phyloP scores from a whole-genome alignment of 495 filamentous ascomycete species.

The Bombardia bombarda region DNA sequence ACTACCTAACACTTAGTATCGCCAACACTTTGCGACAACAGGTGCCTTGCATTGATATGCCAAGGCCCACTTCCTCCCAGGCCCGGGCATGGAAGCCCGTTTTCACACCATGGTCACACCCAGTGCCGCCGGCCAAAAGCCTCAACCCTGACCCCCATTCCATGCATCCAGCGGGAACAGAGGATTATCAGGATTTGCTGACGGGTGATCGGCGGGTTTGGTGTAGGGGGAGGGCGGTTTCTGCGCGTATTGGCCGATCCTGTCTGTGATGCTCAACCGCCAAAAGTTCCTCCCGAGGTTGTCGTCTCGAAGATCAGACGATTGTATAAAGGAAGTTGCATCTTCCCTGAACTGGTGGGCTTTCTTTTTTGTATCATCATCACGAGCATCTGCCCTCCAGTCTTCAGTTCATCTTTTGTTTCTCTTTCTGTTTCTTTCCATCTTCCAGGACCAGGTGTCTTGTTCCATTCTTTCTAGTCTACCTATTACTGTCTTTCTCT shows the following conservation, averaged over 20 bases:
- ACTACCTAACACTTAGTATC: too few relatives aligned
- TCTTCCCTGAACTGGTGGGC: background rate
- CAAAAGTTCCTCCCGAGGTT: background rate
- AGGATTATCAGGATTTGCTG: too few relatives aligned
- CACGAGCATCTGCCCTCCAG: constrained; percentile 2
- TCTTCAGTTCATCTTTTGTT: too few relatives aligned
- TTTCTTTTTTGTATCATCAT: constrained; percentile 1
- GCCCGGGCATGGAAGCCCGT: background rate
- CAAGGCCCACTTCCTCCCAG: background rate
- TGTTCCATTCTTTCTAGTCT: constrained; percentile 7
- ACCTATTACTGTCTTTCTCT: constrained; percentile 1
- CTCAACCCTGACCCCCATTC: too few relatives aligned
- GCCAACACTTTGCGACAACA: constrained; percentile 6
- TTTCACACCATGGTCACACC: background rate
- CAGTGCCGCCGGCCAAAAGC: too few relatives aligned
- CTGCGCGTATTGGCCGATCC: too few relatives aligned
- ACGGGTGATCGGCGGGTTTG: too few relatives aligned
- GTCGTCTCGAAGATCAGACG: background rate
- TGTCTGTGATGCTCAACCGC: too few relatives aligned
- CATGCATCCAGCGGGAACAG: too few relatives aligned
- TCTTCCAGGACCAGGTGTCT: constrained; percentile 8
- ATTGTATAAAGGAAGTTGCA: constrained; percentile 5
- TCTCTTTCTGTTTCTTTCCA: too few relatives aligned
- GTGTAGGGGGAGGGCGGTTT: too few relatives aligned
- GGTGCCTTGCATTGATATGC: constrained; percentile 2